Conservation (phyloP, 768 basidiomycete species). For the Trametes meyenii region DNA sequence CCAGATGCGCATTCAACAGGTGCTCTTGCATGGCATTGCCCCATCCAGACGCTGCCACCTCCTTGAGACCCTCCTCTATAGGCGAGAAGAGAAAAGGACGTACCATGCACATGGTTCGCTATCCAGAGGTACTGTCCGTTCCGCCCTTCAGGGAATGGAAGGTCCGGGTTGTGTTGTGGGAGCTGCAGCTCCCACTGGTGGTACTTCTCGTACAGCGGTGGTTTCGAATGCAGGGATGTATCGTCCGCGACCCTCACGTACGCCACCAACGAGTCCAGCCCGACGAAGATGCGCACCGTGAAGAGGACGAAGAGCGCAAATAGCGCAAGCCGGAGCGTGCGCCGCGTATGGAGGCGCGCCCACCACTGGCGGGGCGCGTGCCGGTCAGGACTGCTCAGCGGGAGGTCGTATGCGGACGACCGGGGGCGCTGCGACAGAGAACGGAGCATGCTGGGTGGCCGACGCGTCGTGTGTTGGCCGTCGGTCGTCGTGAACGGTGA, state of each 20-base stretch:
- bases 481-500: not conserved
- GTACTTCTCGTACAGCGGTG: slow-evolving; percentile 33
- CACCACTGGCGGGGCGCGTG: slow-evolving; percentile 6
- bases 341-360: slow-evolving; percentile 12
- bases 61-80: not conserved
- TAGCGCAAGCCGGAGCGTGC: slow-evolving; percentile 11
- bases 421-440: slow-evolving; percentile 6
- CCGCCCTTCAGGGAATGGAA: slow-evolving; percentile 33
- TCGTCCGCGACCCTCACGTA: not conserved
- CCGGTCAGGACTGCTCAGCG: slow-evolving; percentile 7
- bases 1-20: slow-evolving; percentile 52
- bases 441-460: slow-evolving; percentile 15
- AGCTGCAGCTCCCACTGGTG: slow-evolving; percentile 30
- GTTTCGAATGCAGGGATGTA: slow-evolving; percentile 4
- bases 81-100: not conserved
- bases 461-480: not conserved
- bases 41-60: slow-evolving; percentile 52
- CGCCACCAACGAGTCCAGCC: not conserved
- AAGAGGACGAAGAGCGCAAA: not conserved
- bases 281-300: slow-evolving; percentile 8
- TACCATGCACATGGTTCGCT: slow-evolving; percentile 28
- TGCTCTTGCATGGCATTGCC: slow-evolving; percentile 66
- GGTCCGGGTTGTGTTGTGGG: slow-evolving; percentile 34
- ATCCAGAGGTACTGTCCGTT: slow-evolving; percentile 27
- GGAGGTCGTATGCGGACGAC: slow-evolving; percentile 10